Base-by-base conservation (phyloP, 257 asterid genomes). In the Linderniella brevidens region DNA sequence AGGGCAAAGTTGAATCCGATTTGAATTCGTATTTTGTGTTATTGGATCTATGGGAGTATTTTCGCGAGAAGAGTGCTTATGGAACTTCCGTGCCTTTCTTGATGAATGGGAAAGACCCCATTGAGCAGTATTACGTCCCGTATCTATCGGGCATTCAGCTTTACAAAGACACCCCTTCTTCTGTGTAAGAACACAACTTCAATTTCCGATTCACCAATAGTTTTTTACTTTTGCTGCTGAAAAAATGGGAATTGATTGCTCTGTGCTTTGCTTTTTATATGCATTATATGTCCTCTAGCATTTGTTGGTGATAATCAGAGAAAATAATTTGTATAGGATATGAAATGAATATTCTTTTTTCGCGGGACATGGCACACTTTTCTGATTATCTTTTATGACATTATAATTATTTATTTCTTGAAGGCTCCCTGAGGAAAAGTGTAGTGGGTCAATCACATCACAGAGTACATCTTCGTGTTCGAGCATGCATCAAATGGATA, bases 81-180 rank as follows among this genome's bases (percentile, higher is more conserved):
- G 96, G 94, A 51, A 74, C 64, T 5, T 90, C 80, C 3, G 86
- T 82, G 41, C 94, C 84, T 32, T 54, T 76, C 16, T n/a, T 67
- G 64, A 56, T 79, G 58, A 48, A 70, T 8, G 82, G 76, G 48
- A 57, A 46, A 54, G 81, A 77, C 36, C 61, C 44, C n/a, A 59
- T 70, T 17, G 63, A 69, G 45, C 95, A 82, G 48, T 87, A 75
- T 67, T 87, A 77, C 64, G 75, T 66, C 46, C 97, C 95, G 0
- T 71, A 40, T 58, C 59, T 83, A 52, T 87, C 97, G 1, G 97
- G 95, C 56, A 77, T 87, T 19, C 92, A 83, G 61, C 45, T 87
- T 63, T 83, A 75, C 36, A 43, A 54, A 4, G 87, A 82, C 66
- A 71, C 78, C 0, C 52, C 63, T 13, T 63, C 61, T 65, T 65